Base-by-base conservation (phyloP, 371 early-diverging fungal species). In the Thermomucor indicae-seudaticae region DNA sequence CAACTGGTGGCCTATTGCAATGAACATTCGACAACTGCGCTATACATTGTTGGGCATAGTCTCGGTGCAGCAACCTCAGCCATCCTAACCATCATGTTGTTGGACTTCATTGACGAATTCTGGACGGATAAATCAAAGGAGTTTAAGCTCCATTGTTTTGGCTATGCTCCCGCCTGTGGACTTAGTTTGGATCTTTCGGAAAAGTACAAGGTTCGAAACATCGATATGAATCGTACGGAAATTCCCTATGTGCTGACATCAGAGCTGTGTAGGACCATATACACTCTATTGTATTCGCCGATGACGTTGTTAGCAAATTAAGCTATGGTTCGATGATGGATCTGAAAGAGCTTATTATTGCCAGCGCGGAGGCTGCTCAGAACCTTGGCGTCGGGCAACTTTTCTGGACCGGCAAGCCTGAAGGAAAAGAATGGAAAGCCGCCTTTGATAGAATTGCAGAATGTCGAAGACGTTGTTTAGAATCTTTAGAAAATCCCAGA, bases 31-130 rank as follows among this genome's bases (percentile, higher is more conserved):
- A 70, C 83, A 1, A 67, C 72, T 1, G 71, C 72, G 0, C 61
- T 85, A n/a, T 68, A 79, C 46, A 81, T 92, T 57, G 85, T 88
- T 3, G 93, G 93, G 0, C 93, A 92, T 47, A 89, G 89, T 46
- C 64, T 92, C 5, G 93, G 93, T n/a, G 93, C 78, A 1, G 83
- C 85, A 3, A 85, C 91, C 0, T 91, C 91, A 0, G 76, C 91
- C 4, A 65, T 92, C 7, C 53, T 91, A 53, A 86, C 90, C 0
- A 86, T 92, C 50, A 85, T 92, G 80, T 48, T 92, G 6, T 62
- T 72, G 12, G 83, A 85, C 38, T 79, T 80, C 34, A 68, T 80
- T 4, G 70, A 79, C 24, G 80, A 81, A 51, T 77, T 82, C 38
- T 64, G 60, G 23, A 62, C 70, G 19, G 57, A 58, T 17, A 66